phyloP scores from a whole-genome alignment of 331 rosid genomes.

The Pyrus hybrid region DNA sequence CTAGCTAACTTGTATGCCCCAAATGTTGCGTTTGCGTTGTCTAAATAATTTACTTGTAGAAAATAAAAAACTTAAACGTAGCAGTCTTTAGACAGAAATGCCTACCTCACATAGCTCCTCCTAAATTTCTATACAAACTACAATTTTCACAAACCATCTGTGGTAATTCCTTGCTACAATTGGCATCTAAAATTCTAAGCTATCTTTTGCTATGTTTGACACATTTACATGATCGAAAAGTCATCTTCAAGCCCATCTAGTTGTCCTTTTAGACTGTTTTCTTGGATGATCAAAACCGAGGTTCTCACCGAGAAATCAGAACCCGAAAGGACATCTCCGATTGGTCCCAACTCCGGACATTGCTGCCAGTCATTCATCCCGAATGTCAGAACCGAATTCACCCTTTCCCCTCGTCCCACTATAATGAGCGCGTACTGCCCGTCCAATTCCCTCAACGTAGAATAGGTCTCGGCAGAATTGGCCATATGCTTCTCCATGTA shows the following conservation, averaged over 20 bases:
- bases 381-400: slow-evolving; percentile 58
- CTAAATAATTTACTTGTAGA: background rate
- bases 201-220: slow-evolving; percentile 15
- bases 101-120: slow-evolving; percentile 3
- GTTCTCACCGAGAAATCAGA: slow-evolving; percentile 61
- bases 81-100: background rate
- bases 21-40: background rate
- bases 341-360: slow-evolving; percentile 84
- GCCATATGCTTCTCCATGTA: slow-evolving; percentile 79
- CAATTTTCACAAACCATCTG: slow-evolving; percentile 15
- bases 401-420: slow-evolving; percentile 73
- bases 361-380: slow-evolving; percentile 98
- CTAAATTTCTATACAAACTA: slow-evolving; percentile 32
- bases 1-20: too few species aligned
- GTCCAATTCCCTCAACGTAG: slow-evolving; percentile 61
- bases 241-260: slow-evolving; percentile 92
- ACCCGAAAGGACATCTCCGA: slow-evolving; percentile 90
- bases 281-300: slow-evolving; percentile 80
- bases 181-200: slow-evolving; percentile 37
- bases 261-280: slow-evolving; percentile 61
- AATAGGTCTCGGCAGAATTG: slow-evolving; percentile 66
- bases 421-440: slow-evolving; percentile 71
- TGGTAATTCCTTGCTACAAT: slow-evolving; percentile 26
- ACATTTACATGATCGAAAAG: slow-evolving; percentile 58
- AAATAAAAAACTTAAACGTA: background rate